Evolutionary conservation across 2,329 filamentous ascomycete species (phyloP).

Genomic region (Geosmithia flava): DNA sequence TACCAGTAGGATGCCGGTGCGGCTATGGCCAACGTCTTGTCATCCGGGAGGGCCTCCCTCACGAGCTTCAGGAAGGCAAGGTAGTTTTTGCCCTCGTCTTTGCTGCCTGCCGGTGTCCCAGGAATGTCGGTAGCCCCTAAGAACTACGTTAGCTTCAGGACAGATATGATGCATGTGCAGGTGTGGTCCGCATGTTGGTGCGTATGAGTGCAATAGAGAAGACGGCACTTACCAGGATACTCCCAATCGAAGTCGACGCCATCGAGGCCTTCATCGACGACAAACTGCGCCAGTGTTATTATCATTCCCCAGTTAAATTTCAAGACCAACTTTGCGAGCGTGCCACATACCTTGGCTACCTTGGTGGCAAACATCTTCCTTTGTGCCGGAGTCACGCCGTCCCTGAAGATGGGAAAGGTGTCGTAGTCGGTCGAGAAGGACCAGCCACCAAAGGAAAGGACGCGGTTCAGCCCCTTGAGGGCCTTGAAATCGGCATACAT

Average conservation of each 20-base stretch:
- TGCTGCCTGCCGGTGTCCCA: conserved; percentile 9
- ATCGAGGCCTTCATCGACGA: conserved; percentile 15
- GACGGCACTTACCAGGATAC: conserved; percentile 1
- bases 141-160: too few species aligned
- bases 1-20: conserved; percentile 13
- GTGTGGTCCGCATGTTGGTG: too few species aligned
- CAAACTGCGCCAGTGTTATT: conserved; percentile 21
- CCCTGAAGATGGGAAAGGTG: conserved; percentile 13
- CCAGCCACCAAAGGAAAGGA: conserved; percentile 24
- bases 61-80: conserved; percentile 5
- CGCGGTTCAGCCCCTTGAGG: conserved; percentile 6
- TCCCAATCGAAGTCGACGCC: conserved; percentile 8
- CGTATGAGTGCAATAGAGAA: too few species aligned
- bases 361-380: conserved; percentile 18
- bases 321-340: too few species aligned
- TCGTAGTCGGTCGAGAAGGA: conserved; percentile 13
- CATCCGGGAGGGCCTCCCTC: conserved; percentile 8
- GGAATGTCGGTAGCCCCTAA: conserved; percentile 10
- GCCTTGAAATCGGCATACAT: conserved; percentile 1
- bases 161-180: too few species aligned
- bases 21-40: not conserved
- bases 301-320: not conserved
- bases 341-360: conserved; percentile 5
- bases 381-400: conserved; percentile 19
- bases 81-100: conserved; percentile 7